Percentiles rank a stretch among this genome's conserved stretches.
Evolutionary conservation across 495 filamentous ascomycete species (phyloP).

Genomic region (Schizothecium vesticola): DNA sequence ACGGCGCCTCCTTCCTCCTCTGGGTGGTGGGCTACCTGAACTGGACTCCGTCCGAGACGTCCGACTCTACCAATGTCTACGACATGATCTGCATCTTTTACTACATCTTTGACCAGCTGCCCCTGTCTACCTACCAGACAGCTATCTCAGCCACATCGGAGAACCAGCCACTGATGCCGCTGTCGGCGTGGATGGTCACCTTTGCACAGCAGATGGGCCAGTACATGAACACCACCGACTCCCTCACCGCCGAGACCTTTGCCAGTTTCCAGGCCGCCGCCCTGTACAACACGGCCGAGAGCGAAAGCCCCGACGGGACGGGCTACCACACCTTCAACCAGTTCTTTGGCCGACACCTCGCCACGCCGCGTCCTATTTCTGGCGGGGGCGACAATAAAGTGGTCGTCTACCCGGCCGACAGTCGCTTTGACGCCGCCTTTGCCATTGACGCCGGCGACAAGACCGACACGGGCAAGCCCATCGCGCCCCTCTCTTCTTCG

Average conservation of each 20-base stretch:
- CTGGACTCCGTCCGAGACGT: background rate
- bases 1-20: background rate
- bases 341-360: slow-evolving; percentile 3
- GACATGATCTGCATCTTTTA: slow-evolving; percentile 2
- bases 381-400: background rate
- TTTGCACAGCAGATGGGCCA: background rate
- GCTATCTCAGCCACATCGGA: background rate
- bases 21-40: background rate
- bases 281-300: background rate
- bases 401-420: slow-evolving; percentile 5
- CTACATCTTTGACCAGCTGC: slow-evolving; percentile 3
- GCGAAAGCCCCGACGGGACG: background rate
- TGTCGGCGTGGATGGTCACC: slow-evolving; percentile 6
- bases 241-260: background rate
- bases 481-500: no score
- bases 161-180: background rate
- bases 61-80: background rate
- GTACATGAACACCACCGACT: background rate
- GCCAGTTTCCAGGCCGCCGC: background rate
- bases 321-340: slow-evolving; percentile 3
- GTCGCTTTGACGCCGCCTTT: background rate
- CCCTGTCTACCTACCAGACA: background rate
- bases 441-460: background rate
- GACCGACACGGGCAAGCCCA: no score
- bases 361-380: background rate